These are phyloP conservation scores for Cryphonectria naterciae DNA, from an alignment of 2,329 filamentous ascomycete species.

Conservation along the genomic window DNA sequence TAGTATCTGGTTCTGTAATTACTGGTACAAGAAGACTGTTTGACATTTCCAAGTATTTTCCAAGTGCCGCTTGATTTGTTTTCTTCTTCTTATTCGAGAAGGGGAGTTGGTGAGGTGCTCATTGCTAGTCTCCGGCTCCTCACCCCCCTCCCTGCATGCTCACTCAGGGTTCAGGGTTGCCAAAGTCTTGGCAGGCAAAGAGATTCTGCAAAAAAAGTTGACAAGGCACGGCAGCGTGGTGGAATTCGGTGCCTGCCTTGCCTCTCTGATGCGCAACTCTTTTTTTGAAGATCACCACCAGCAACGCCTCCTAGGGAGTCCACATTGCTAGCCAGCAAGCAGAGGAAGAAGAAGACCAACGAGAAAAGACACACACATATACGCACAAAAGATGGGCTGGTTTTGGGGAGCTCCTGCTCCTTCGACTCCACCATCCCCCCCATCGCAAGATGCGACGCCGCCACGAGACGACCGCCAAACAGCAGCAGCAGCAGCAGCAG, in stretches of 20 bases:
- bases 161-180: not conserved
- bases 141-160: not conserved
- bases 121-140: too few species aligned
- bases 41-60: too few species aligned
- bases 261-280: not conserved
- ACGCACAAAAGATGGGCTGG: constrained; percentile 60
- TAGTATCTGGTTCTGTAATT: too few species aligned
- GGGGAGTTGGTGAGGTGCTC: not conserved
- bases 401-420: constrained; percentile 56
- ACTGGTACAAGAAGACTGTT: too few species aligned
- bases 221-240: not conserved
- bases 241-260: not conserved
- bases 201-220: not conserved
- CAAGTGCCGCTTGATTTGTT: too few species aligned
- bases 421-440: constrained; percentile 37
- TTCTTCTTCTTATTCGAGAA: too few species aligned
- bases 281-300: not conserved
- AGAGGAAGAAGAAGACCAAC: too few species aligned
- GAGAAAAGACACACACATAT: not conserved
- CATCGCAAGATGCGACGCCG: constrained; percentile 26
- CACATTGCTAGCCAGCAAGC: not conserved
- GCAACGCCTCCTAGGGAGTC: not conserved
- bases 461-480: constrained; percentile 24
- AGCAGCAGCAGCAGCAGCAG: constrained; percentile 19
- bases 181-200: not conserved